phyloP scores from a whole-genome alignment of 495 filamentous ascomycete species.

The Aspergillus indologenus region DNA sequence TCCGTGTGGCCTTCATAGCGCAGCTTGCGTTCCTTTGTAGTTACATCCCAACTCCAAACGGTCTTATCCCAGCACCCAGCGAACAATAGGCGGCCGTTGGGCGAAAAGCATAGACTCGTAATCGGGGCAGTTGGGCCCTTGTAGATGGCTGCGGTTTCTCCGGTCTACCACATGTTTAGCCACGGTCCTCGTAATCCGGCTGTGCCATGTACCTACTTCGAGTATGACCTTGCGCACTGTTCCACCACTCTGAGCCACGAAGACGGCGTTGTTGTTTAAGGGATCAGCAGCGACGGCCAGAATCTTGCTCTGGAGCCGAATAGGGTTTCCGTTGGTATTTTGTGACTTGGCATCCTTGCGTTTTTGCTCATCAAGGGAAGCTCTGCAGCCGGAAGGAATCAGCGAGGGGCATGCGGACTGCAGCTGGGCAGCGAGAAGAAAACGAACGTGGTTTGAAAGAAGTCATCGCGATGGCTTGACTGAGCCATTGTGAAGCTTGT shows the following conservation, averaged over 20 bases:
- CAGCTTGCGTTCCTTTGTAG: constrained; percentile 46
- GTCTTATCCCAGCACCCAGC: constrained; percentile 92
- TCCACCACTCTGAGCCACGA: constrained; percentile 80
- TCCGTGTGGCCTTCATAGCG: constrained; percentile 79
- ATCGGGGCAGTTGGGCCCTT: constrained; percentile 76
- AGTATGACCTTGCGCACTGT: constrained; percentile 68
- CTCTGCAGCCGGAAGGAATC: constrained; percentile 42
- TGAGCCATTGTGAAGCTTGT: constrained; percentile 50
- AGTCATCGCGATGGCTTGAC: constrained; percentile 66
- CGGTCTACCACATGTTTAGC: constrained; percentile 36
- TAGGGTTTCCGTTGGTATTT: constrained; percentile 80
- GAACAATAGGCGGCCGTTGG: constrained; percentile 61
- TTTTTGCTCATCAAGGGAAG: constrained; percentile 65
- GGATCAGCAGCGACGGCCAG: constrained; percentile 73
- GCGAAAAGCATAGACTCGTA: constrained; percentile 70
- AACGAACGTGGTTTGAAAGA: constrained; percentile 85
- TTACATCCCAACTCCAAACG: constrained; percentile 76
- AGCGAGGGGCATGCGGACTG: constrained; percentile 10
- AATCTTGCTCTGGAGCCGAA: constrained; percentile 79
- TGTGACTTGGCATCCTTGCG: constrained; percentile 76
- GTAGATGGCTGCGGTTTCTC: constrained; percentile 52
- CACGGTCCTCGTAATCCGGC: constrained; percentile 3
- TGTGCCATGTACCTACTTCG: constrained; percentile 64
- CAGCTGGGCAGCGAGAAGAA: background rate
- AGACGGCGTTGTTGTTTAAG: constrained; percentile 56